A percentile compares a stretch with the other conserved stretches of the same genome.
phyloP scores from a whole-genome alignment of 805 yeast genomes.

The Yamadazyma ubonensis region DNA sequence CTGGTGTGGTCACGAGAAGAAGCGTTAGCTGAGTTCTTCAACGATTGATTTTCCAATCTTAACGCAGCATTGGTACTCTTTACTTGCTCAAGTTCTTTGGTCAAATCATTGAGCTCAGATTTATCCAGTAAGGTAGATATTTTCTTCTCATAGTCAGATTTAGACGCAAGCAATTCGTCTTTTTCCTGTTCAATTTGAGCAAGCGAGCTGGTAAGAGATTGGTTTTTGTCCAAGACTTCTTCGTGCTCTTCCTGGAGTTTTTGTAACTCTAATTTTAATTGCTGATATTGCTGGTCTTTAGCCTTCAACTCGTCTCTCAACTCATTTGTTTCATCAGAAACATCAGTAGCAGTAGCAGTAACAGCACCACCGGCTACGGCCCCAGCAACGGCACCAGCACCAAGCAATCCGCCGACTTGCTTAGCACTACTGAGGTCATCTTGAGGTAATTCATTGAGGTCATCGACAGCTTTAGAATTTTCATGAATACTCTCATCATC shows the following conservation, averaged over 20 bases:
- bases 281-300: conserved; percentile 5
- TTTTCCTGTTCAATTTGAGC: conserved; percentile 7
- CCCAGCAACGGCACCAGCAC: conserved; percentile 3
- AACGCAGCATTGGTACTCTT: conserved; percentile 33
- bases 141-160: conserved; percentile 9
- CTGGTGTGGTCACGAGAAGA: conserved; percentile 14
- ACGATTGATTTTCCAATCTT: conserved; percentile 37
- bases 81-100: conserved; percentile 28
- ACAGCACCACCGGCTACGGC: conserved; percentile 1
- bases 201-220: conserved; percentile 9
- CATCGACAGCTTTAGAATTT: not conserved
- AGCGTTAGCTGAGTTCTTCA: conserved; percentile 24
- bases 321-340: not conserved
- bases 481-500: conserved; percentile 1
- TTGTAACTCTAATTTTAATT: conserved; percentile 9
- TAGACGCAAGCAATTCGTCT: conserved; percentile 7
- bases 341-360: not conserved
- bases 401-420: conserved; percentile 7
- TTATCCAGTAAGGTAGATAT: conserved; percentile 8
- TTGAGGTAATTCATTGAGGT: conserved; percentile 3
- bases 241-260: conserved; percentile 9
- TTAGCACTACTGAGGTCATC: conserved; percentile 3
- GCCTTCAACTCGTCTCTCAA: not conserved
- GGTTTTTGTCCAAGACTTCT: conserved; percentile 8
- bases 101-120: conserved; percentile 11